Percentiles rank a stretch among this genome's conserved stretches.
phyloP scores from a whole-genome alignment of 2,329 filamentous ascomycete species.

The Ascochyta pisi region DNA sequence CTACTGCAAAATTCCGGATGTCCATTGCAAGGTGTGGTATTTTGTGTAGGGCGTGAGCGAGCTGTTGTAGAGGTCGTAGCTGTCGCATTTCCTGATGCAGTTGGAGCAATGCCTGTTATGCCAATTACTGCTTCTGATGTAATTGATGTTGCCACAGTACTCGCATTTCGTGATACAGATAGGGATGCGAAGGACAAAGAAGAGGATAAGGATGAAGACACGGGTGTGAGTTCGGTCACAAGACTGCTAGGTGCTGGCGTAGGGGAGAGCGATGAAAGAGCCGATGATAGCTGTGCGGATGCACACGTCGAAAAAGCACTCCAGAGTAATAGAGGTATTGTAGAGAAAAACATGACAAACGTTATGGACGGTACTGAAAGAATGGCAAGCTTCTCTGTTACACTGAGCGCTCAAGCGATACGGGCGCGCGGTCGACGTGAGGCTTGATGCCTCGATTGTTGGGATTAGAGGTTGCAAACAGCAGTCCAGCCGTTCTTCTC shows the following conservation, averaged over 20 bases:
- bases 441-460: neutral
- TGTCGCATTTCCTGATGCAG: conserved; percentile 17
- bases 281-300: conserved; percentile 24
- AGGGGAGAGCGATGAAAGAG: conserved; percentile 11
- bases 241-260: conserved; percentile 20
- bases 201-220: neutral
- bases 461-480: neutral
- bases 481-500: neutral
- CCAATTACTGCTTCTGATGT: conserved; percentile 24
- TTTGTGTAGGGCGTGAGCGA: conserved; percentile 26
- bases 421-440: neutral
- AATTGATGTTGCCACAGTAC: conserved; percentile 15
- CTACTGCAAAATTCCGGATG: conserved; percentile 44
- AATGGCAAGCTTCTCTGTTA: conserved; percentile 14
- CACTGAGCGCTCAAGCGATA: conserved; percentile 11
- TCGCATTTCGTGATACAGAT: conserved; percentile 22
- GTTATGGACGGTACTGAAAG: conserved; percentile 12
- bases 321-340: conserved; percentile 14
- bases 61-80: conserved; percentile 15
- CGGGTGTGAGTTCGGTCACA: neutral
- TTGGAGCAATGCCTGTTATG: conserved; percentile 27
- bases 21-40: conserved; percentile 46
- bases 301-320: conserved; percentile 10
- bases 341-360: conserved; percentile 22
- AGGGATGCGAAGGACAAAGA: conserved; percentile 7